phyloP scores from a whole-genome alignment of 257 asterid species.

The Osmanthus fragrans region DNA sequence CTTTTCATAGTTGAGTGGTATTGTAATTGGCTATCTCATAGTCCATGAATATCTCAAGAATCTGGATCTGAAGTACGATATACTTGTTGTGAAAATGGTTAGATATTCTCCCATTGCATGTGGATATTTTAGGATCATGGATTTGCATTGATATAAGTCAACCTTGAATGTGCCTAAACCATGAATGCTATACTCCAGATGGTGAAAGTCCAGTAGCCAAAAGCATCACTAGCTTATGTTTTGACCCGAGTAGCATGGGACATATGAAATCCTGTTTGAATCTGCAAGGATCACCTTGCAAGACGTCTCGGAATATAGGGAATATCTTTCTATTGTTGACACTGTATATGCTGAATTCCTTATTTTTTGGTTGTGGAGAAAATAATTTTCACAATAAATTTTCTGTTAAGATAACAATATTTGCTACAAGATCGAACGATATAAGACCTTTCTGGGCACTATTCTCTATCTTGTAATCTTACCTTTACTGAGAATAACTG shows the following conservation, averaged over 20 bases:
- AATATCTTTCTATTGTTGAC: neutral
- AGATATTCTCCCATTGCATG: neutral
- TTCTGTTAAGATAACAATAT: constrained; percentile 2
- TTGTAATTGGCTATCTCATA: neutral
- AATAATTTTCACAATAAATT: constrained; percentile 3
- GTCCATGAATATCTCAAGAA: neutral
- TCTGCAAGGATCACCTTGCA: too few species aligned
- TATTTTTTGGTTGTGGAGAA: constrained; percentile 9
- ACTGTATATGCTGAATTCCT: neutral
- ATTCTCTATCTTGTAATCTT: neutral
- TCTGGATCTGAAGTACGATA: neutral
- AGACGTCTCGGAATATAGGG: constrained; percentile 2
- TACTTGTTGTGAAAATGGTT: neutral
- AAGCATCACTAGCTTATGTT: too few species aligned
- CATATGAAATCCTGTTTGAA: too few species aligned
- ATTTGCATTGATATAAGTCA: constrained; percentile 5
- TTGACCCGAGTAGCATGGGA: too few species aligned
- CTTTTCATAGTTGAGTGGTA: constrained; percentile 10
- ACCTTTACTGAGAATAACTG: neutral
- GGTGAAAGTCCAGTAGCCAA: too few species aligned
- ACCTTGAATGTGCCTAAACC: neutral
- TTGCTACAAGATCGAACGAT: constrained; percentile 3
- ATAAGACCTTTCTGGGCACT: constrained; percentile 2
- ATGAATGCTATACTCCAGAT: too few species aligned
- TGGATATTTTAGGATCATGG: neutral